Conservation (phyloP, 2,329 filamentous ascomycete species). For the Alternaria arborescens region DNA sequence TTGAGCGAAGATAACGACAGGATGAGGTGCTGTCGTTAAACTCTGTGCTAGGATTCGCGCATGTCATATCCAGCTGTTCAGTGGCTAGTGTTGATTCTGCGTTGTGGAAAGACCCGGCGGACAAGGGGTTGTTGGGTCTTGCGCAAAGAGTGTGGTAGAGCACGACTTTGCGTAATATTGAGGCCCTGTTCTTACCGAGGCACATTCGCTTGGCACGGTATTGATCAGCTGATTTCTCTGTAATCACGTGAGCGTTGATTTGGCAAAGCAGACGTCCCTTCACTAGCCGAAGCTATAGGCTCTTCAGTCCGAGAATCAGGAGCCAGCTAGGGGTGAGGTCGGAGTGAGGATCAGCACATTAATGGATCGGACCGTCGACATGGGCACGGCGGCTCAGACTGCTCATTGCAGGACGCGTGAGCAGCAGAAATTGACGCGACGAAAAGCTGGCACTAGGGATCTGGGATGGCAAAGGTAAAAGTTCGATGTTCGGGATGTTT, state of each 20-base stretch:
- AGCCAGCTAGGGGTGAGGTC: neutral
- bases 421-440: neutral
- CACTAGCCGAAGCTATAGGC: neutral
- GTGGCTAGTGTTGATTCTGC: neutral
- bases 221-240: neutral
- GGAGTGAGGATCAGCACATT: neutral
- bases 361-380: neutral
- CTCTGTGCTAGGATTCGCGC: neutral
- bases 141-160: neutral
- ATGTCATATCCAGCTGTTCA: neutral
- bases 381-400: neutral
- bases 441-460: neutral
- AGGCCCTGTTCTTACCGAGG: neutral
- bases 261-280: neutral
- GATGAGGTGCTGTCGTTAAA: neutral
- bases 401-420: neutral
- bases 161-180: neutral
- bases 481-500: slow-evolving; percentile 3
- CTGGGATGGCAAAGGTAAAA: slow-evolving; percentile 7
- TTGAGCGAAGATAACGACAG: slow-evolving; percentile 3
- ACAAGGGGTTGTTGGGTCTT: neutral
- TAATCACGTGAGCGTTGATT: neutral
- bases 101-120: neutral
- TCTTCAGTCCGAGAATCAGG: neutral
- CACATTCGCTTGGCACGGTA: neutral